phyloP scores from a whole-genome alignment of 2,329 filamentous ascomycete species.

The Exophiala sideris region DNA sequence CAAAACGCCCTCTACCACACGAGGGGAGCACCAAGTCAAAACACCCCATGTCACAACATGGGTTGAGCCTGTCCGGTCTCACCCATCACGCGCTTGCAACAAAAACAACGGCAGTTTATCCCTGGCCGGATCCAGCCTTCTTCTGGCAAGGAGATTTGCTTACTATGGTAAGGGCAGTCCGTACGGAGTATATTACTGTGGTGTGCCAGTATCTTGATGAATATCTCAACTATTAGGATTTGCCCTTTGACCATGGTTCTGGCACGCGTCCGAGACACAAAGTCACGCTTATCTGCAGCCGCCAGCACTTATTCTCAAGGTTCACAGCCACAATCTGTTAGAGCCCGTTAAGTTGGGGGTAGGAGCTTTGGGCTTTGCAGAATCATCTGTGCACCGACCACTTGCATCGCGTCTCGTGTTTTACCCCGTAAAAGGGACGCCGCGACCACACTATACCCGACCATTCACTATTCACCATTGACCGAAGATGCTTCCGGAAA shows the following conservation, averaged over 20 bases:
- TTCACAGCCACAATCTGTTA: background rate
- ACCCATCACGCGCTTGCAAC: constrained; percentile 22
- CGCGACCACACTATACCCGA: too few species aligned
- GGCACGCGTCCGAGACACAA: constrained; percentile 24
- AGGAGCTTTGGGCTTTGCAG: background rate
- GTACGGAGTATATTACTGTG: too few species aligned
- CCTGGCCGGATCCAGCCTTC: background rate
- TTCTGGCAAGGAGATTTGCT: background rate
- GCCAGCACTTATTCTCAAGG: background rate
- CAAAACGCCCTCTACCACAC: constrained; percentile 10
- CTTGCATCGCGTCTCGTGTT: too few species aligned
- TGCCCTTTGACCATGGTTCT: constrained; percentile 2
- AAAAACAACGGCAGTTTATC: constrained; percentile 1
- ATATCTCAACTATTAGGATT: background rate
- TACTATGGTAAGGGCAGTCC: too few species aligned
- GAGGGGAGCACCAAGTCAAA: constrained; percentile 15
- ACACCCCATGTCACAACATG: constrained; percentile 28
- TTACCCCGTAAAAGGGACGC: too few species aligned
- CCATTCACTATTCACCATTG: background rate
- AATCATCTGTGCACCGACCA: background rate
- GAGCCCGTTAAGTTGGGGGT: background rate
- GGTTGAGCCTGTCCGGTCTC: constrained; percentile 20
- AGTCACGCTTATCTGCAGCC: constrained; percentile 17
- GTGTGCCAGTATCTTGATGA: too few species aligned
- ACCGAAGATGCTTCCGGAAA: constrained; percentile 15